These are phyloP conservation scores for Jatropha curcas DNA, from an alignment of 345 rosid genomes.

Conservation along the genomic window DNA sequence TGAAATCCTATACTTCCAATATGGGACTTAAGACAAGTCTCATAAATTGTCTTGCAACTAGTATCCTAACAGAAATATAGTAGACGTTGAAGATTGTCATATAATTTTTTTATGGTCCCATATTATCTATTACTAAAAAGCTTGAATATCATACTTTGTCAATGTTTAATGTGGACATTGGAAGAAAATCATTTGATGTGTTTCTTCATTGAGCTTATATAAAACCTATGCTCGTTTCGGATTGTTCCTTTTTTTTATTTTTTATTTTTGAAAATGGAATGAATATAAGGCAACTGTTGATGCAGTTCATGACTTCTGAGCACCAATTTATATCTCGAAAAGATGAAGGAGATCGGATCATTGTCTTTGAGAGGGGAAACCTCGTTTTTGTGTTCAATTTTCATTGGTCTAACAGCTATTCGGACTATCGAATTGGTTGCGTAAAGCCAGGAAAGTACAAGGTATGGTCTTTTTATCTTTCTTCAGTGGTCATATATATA, in stretches of 20 bases:
- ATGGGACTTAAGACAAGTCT: no score
- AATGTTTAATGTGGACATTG: no score
- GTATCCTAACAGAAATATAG: no score
- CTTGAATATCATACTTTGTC: no score
- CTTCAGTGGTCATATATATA: not conserved
- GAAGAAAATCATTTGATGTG: no score
- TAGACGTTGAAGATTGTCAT: no score
- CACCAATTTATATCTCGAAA: conserved; percentile 90
- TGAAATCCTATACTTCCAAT: no score
- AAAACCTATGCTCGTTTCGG: not conserved
- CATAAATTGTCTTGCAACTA: no score
- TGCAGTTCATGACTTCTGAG: conserved; percentile 91
- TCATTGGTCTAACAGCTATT: conserved; percentile 87
- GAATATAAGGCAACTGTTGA: conserved; percentile 7
- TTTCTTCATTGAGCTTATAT: not conserved
- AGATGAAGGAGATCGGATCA: conserved; percentile 74
- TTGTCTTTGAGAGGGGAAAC: conserved; percentile 85
- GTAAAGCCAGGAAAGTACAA: conserved; percentile 82
- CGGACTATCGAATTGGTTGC: conserved; percentile 83
- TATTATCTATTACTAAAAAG: no score
- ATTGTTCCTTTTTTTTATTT: no score
- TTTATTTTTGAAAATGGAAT: not conserved
- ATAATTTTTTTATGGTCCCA: not conserved
- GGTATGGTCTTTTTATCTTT: conserved; percentile 43
- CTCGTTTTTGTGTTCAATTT: conserved; percentile 91